phyloP scores from a whole-genome alignment of 768 basidiomycete species.

The Suillus bovinus region DNA sequence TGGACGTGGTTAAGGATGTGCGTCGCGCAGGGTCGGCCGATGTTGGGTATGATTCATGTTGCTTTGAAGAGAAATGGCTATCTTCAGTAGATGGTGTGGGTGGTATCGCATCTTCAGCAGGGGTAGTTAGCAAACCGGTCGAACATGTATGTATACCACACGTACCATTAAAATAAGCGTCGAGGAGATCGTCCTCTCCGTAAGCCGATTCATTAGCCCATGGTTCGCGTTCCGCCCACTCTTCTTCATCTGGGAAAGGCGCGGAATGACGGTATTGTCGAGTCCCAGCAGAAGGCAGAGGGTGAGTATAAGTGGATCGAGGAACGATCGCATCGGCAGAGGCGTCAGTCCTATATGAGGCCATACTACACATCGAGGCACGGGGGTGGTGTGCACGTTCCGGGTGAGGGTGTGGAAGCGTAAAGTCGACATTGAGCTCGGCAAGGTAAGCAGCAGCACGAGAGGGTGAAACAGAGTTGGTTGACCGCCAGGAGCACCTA shows the following conservation, averaged over 20 bases:
- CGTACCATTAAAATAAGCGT: constrained; percentile 43
- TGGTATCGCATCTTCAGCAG: constrained; percentile 24
- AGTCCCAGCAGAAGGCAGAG: constrained; percentile 15
- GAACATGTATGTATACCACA: background rate
- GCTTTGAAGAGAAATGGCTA: background rate
- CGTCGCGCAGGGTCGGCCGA: constrained; percentile 21
- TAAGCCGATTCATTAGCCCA: constrained; percentile 24
- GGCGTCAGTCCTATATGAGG: constrained; percentile 55
- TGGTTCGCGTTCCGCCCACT: constrained; percentile 17
- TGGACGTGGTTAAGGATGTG: constrained; percentile 31
- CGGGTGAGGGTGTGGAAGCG: constrained; percentile 23
- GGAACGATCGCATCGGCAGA: constrained; percentile 62
- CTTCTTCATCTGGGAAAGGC: constrained; percentile 25
- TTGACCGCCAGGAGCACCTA: constrained; percentile 34
- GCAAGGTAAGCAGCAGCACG: constrained; percentile 27
- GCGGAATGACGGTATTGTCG: constrained; percentile 15
- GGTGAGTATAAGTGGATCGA: constrained; percentile 21
- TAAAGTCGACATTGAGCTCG: constrained; percentile 32
- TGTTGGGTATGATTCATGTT: constrained; percentile 12
- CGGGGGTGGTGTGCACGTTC: constrained; percentile 23
- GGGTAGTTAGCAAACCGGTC: constrained; percentile 5
- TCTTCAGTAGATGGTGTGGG: constrained; percentile 19
- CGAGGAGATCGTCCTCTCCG: constrained; percentile 40
- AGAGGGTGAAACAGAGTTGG: constrained; percentile 27
- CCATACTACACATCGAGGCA: constrained; percentile 53